Evolutionary conservation across 139 green algal species (phyloP), one percentile per base, ranked within the genome.

Genomic region (Edaphochlamys debaryana): DNA sequence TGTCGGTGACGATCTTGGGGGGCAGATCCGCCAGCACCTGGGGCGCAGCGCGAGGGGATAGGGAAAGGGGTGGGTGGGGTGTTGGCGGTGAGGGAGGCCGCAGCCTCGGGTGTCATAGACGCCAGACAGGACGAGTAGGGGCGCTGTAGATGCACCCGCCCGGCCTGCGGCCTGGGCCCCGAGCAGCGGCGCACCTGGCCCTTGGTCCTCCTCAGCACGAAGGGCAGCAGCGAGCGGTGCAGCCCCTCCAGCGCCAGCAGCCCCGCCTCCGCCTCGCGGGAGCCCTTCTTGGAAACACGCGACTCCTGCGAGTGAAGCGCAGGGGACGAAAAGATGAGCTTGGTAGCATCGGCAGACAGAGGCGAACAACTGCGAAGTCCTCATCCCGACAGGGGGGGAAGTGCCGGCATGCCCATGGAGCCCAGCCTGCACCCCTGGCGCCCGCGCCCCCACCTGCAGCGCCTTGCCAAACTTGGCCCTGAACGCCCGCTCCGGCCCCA

Each of bases 131-230:
- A n/a, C n/a, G n/a, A n/a, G n/a, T n/a, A n/a, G n/a, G n/a, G n/a
- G n/a, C n/a, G n/a, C n/a, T n/a, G n/a, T n/a, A n/a, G n/a, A n/a
- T n/a, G n/a, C n/a, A n/a, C n/a, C 48, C 48, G 48, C 48, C 48
- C 48, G 48, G 11, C 11, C 48, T 23, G 11, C 11, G 11, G 48
- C 48, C 48, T 15, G 48, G 11, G 11, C 48, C 48, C 15, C 48
- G 11, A 23, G 48, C 48, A 11, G 11, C 48, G 2, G 0, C 69
- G 22, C 54, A 89, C 86, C 73, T 97, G 89, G n/a, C 96, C 95
- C 90, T 99, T 99, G 76, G 96, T 99, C 40, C 96, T 91, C 27
- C 97, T 87, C 84, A 99, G 88, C 7, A 99, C 85, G 85, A 99
- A 99, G 0, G 97, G 97, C 92, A 95, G 98, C 67, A 99, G 90